phyloP scores from a whole-genome alignment of 164 flowering plant species.

The Litsea cubeba region DNA sequence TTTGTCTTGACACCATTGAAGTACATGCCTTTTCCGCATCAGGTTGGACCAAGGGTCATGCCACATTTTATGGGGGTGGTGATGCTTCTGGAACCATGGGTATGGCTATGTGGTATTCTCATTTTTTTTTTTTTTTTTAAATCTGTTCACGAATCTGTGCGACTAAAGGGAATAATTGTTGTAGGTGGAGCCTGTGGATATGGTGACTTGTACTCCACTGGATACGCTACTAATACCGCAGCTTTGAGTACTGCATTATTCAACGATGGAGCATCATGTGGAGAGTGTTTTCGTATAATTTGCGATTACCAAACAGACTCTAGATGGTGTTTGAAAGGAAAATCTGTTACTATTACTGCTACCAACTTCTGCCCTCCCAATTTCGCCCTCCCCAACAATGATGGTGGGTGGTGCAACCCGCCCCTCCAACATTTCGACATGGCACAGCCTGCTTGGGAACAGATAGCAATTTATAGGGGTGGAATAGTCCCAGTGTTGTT shows the following conservation, averaged over 20 bases:
- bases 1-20: conserved; percentile 3
- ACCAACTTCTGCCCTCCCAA: conserved; percentile 96
- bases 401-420: conserved; percentile 98
- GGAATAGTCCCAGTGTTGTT: conserved; percentile 78
- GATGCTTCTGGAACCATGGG: conserved; percentile 89
- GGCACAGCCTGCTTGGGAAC: conserved; percentile 95
- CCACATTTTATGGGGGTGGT: conserved; percentile 72
- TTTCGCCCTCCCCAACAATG: conserved; percentile 55
- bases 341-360: conserved; percentile 70
- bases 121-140: too few species aligned
- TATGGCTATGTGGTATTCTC: conserved; percentile 3
- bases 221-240: conserved; percentile 54
- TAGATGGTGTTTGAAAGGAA: conserved; percentile 65
- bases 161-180: conserved; percentile 30
- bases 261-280: conserved; percentile 79
- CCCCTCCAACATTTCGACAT: conserved; percentile 85
- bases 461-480: conserved; percentile 72
- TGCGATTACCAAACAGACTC: conserved; percentile 55
- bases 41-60: conserved; percentile 58
- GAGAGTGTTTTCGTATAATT: conserved; percentile 64
- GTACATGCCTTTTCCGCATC: conserved; percentile 36
- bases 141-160: conserved; percentile 45
- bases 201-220: conserved; percentile 31
- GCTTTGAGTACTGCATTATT: conserved; percentile 85
- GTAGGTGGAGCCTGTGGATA: conserved; percentile 86